These are phyloP conservation scores for Epichloe glyceriae DNA, from an alignment of 2,329 filamentous ascomycete species.

Conservation along the genomic window DNA sequence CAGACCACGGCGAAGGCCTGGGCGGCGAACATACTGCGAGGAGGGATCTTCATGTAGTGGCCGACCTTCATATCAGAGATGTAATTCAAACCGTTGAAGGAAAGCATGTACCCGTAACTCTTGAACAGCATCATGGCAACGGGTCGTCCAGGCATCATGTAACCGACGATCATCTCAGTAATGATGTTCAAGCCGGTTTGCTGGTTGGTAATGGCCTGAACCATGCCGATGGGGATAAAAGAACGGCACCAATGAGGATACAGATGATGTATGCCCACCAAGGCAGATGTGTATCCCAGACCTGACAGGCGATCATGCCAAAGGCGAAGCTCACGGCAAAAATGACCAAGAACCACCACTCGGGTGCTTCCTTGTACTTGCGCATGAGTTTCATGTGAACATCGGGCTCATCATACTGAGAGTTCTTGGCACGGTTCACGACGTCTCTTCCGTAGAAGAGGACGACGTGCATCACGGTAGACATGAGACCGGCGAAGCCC, in stretches of 20 bases:
- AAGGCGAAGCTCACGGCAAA: conserved; percentile 37
- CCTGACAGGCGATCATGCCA: conserved; percentile 23
- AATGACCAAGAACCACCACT: conserved; percentile 43
- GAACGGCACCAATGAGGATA: conserved; percentile 26
- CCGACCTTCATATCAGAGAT: conserved; percentile 38
- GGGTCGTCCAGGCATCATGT: conserved; percentile 33
- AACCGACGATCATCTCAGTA: conserved; percentile 35
- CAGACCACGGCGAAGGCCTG: conserved; percentile 29
- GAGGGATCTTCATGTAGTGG: conserved; percentile 41
- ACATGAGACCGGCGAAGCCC: conserved; percentile 41
- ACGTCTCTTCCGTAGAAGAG: conserved; percentile 42
- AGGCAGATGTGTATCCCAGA: conserved; percentile 27
- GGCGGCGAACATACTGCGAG: conserved; percentile 33
- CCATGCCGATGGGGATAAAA: conserved; percentile 31
- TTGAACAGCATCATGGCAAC: conserved; percentile 40
- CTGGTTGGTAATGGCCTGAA: conserved; percentile 36
- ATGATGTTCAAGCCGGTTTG: conserved; percentile 35
- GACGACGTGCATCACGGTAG: conserved; percentile 37
- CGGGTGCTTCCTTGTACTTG: conserved; percentile 40
- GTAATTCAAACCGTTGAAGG: conserved; percentile 33
- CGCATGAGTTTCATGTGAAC: conserved; percentile 42
- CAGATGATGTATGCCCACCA: conserved; percentile 30
- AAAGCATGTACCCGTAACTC: conserved; percentile 32
- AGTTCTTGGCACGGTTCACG: conserved; percentile 17
- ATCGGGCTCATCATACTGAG: conserved; percentile 30